These are phyloP conservation scores for Alternaria rosae DNA, from an alignment of 2,329 filamentous ascomycete species.

Conservation along the genomic window DNA sequence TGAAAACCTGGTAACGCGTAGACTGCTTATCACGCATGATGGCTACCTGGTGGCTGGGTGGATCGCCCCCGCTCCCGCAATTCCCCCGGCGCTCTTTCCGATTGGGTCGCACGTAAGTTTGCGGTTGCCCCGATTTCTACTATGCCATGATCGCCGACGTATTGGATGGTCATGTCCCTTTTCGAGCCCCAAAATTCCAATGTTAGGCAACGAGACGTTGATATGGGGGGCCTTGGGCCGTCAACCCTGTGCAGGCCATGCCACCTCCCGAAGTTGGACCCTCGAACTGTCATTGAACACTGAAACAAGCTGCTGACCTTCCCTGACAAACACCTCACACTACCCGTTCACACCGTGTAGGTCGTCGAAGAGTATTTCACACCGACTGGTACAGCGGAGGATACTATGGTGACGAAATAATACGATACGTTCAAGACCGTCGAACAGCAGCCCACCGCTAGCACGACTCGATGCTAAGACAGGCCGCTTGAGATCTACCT, in stretches of 20 bases:
- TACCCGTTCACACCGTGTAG: not conserved
- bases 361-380: fast-evolving
- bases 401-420: not conserved
- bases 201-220: not conserved
- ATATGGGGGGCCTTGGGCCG: not conserved
- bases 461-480: not conserved
- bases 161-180: not conserved
- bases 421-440: not conserved
- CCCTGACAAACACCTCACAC: not conserved
- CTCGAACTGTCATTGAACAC: not conserved
- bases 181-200: not conserved
- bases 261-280: not conserved
- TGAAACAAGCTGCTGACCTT: not conserved
- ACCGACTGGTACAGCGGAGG: not conserved
- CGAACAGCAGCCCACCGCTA: not conserved
- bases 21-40: not conserved
- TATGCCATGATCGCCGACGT: not conserved
- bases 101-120: not conserved
- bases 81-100: not conserved
- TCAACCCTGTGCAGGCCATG: not conserved
- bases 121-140: not conserved
- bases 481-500: not conserved
- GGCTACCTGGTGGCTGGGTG: not conserved
- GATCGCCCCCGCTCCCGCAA: not conserved
- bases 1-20: not conserved